Percentiles rank a stretch among this genome's conserved stretches.
Evolutionary conservation across 2,329 filamentous ascomycete species (phyloP).

Genomic region (Trichophyton schoenleinii): DNA sequence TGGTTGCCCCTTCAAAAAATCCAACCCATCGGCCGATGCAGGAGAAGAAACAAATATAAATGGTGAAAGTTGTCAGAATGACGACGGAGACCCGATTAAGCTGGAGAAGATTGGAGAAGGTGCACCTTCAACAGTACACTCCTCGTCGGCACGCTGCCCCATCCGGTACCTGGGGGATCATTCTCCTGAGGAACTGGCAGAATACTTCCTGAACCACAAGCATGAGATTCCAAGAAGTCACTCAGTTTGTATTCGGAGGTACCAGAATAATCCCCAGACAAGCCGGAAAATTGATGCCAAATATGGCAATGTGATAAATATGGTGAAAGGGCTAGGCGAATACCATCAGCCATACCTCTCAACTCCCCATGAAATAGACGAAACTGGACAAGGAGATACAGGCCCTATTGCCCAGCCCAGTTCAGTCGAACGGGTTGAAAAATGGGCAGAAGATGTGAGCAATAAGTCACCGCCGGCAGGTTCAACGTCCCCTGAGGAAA

Average conservation of each 20-base stretch:
- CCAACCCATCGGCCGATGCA: constrained; percentile 25
- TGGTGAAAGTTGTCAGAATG: constrained; percentile 37
- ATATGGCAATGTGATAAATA: constrained; percentile 80
- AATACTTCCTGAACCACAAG: constrained; percentile 90
- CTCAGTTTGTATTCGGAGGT: constrained; percentile 79
- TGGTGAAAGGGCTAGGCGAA: constrained; percentile 81
- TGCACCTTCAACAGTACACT: constrained; percentile 31
- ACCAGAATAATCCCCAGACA: constrained; percentile 74
- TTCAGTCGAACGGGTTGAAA: constrained; percentile 63
- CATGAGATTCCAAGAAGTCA: constrained; percentile 90
- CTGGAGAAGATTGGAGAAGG: constrained; percentile 32
- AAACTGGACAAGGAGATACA: constrained; percentile 23
- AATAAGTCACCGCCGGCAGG: constrained; percentile 34
- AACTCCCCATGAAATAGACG: constrained; percentile 31
- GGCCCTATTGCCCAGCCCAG: constrained; percentile 23
- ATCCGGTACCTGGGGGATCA: constrained; percentile 89
- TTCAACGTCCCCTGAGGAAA: background rate
- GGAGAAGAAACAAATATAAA: constrained; percentile 31
- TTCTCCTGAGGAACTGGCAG: constrained; percentile 81
- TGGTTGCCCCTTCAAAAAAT: constrained; percentile 63
- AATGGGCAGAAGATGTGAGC: constrained; percentile 71
- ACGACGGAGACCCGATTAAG: constrained; percentile 47
- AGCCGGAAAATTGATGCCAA: constrained; percentile 85
- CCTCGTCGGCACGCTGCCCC: constrained; percentile 59
- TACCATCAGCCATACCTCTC: constrained; percentile 83